Evolutionary conservation across 352 stramenopile genomes (phyloP).

Genomic region (Phytophthora pisi): DNA sequence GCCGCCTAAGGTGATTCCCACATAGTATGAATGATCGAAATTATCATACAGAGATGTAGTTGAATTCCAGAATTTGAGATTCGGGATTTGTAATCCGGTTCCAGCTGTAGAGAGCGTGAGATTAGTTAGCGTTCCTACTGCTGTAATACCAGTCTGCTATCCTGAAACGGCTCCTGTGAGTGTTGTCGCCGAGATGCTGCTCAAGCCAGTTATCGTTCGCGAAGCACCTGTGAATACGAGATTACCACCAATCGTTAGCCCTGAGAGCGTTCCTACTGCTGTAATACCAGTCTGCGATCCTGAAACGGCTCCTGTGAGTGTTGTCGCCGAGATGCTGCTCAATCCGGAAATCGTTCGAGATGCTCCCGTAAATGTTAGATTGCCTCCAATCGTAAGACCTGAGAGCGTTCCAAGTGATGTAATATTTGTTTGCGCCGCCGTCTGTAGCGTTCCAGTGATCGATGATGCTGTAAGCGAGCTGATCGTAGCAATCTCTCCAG

Average conservation of each 20-base stretch:
- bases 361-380: not conserved
- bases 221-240: too few relatives aligned
- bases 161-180: too few relatives aligned
- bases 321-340: not conserved
- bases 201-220: too few relatives aligned
- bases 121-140: conserved; percentile 3
- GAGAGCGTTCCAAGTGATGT: conserved; percentile 7
- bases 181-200: too few relatives aligned
- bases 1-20: too few relatives aligned
- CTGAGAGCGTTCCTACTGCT: too few relatives aligned
- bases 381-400: conserved; percentile 2
- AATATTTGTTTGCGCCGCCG: not conserved
- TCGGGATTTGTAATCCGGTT: not conserved
- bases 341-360: conserved; percentile 4
- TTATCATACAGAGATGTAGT: conserved; percentile 1
- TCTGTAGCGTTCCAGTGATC: not conserved
- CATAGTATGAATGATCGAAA: not conserved
- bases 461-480: not conserved
- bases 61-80: conserved; percentile 1
- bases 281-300: too few relatives aligned
- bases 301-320: not conserved
- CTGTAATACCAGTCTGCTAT: not conserved
- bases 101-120: not conserved
- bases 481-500: not conserved
- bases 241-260: too few relatives aligned